Evolutionary conservation across 2,329 filamentous ascomycete genomes (phyloP), one percentile per base, ranked within the genome.

Genomic region (Paraphoma chrysanthemicola): DNA sequence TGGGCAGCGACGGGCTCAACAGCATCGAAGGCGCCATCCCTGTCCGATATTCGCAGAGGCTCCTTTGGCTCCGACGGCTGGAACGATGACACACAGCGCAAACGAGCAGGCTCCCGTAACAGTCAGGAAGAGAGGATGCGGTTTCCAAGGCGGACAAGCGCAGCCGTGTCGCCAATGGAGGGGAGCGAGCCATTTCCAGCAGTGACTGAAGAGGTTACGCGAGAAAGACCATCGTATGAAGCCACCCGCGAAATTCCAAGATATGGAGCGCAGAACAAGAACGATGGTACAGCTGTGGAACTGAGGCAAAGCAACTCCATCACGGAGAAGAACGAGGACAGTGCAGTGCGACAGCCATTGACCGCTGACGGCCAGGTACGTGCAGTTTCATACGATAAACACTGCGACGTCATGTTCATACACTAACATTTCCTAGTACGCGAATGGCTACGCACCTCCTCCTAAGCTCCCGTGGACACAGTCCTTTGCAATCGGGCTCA

Each of bases 401-500:
- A 23, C 23, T 23, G 23, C 23, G 23, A 42, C 39, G 14, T 10
- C 8, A 42, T 14, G 39, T n/a, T 14, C 16, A 16, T 3, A 9
- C 8, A 16, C 16, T 42, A 42, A 42, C 39, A 8, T n/a, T n/a
- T 42, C n/a, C 39, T 44, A 73, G 72, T 76, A 75, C 53, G 59
- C 69, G 18, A 79, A 74, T 47, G 79, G 78, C 57, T 81, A 81
- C 61, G 60, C 75, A 18, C 74, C 77, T 29, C 79, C 79, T 6
- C 78, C 79, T 1, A 78, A 80, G 53, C 64, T 81, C 2, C 79
- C 86, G 0, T 86, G 84, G 79, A 82, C 79, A 36, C 84, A 87
- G 54, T 84, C 87, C 1, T 85, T 86, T 1, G 78, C 75, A 17
- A 85, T 87, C 50, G 86, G 84, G 1, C 69, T 88, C 11, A 79